Evolutionary conservation across 257 asterid genomes (phyloP), one percentile per base, ranked within the genome.

Genomic region (Linderniella brevidens): DNA sequence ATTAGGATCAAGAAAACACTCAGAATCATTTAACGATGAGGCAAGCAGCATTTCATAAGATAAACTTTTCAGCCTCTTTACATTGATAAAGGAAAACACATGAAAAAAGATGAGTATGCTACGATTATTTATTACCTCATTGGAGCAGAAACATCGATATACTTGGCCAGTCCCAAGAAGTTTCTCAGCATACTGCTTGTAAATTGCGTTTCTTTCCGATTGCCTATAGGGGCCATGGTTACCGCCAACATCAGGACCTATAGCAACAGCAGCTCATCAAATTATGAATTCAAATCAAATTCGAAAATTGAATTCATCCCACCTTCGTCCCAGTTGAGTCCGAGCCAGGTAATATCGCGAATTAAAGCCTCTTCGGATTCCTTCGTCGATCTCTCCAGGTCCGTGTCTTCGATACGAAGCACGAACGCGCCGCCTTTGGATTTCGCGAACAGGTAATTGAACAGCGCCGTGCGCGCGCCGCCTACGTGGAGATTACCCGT

Each of bases 401-500:
- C 98, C 8, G 96, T 84, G 61, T 88, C 98, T 59, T 88, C 98
- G 49, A 88, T 78, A 53, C 98, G 85, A 53, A 88, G 82, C 55
- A 88, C 68, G 43, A 88, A 88, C 54, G 76, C 76, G 8, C 98
- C 96, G 58, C 84, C 94, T 63, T 71, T 78, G 41, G 98, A 81
- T 73, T 82, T 76, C 36, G 98, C 94, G 56, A 76, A 84, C 66
- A 88, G 63, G 59, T 88, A 88, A 56, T 88, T 88, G 73, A 80
- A 88, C 49, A 88, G 96, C 6, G 98, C 95, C 20, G 95, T 88
- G 41, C 98, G 76, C 42, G 98, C 98, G 29, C 98, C 95, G 45
- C 98, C 98, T 11, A 88, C 96, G 59, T 88, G 98, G 47, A 88
- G 94, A 59, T 88, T 80, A 10, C 98, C 95, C 35, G 98, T 88